These are phyloP conservation scores for Corymbia maculata DNA, from an alignment of 345 rosid genomes.

Conservation along the genomic window DNA sequence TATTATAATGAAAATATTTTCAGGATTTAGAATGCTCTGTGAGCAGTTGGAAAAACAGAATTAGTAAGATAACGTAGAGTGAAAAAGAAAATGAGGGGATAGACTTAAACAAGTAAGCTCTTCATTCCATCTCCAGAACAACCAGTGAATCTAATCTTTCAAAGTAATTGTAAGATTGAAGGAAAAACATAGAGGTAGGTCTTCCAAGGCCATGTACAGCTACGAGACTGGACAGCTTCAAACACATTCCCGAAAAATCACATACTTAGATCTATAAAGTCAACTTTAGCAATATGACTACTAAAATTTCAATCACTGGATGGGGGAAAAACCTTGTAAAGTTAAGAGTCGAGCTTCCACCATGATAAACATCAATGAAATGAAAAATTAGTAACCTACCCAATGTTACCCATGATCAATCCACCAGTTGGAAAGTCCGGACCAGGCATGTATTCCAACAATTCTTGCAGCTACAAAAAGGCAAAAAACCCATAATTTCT, in stretches of 20 bases:
- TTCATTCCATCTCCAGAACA: neutral
- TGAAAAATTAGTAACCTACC: constrained; percentile 33
- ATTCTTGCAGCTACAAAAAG: constrained; percentile 75
- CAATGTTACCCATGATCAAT: constrained; percentile 86
- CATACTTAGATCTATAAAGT: neutral
- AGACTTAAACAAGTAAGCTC: neutral
- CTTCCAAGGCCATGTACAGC: neutral
- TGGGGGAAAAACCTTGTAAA: neutral
- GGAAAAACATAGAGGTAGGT: neutral
- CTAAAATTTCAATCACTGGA: neutral
- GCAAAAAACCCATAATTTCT: neutral
- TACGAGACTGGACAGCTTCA: neutral
- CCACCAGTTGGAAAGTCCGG: constrained; percentile 99
- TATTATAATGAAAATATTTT: neutral
- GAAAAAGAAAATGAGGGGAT: neutral
- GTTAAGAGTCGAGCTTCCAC: neutral
- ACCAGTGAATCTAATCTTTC: neutral
- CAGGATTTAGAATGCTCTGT: neutral
- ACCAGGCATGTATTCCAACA: constrained; percentile 98
- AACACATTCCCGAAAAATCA: neutral
- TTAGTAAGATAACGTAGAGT: neutral
- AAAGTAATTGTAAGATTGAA: neutral
- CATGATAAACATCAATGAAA: neutral
- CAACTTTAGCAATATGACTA: neutral
- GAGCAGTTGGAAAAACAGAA: neutral